A percentile compares a stretch with the other conserved stretches of the same genome.
phyloP scores from a whole-genome alignment of 2,329 filamentous ascomycete species.

The Acrocalymma vagum region DNA sequence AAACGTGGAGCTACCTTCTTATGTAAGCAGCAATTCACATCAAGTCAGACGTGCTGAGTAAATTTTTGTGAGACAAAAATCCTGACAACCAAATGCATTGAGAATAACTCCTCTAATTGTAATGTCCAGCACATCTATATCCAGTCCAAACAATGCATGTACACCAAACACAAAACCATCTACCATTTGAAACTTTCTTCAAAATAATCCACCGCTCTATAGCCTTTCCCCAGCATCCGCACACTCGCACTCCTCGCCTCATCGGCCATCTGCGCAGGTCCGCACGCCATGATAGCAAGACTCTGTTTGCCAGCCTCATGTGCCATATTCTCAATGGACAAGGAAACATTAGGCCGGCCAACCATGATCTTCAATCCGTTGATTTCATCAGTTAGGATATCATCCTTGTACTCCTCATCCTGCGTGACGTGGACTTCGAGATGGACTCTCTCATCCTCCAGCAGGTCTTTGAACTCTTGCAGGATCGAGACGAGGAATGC shows the following conservation, averaged over 20 bases:
- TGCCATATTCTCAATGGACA: conserved; percentile 43
- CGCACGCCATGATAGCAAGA: conserved; percentile 55
- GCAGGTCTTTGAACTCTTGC: conserved; percentile 25
- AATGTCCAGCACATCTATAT: too few species aligned
- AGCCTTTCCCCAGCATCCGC: conserved; percentile 35
- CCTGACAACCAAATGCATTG: too few species aligned
- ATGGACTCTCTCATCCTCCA: conserved; percentile 34
- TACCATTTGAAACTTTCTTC: conserved; percentile 60
- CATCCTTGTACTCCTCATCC: conserved; percentile 31
- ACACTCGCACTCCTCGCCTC: conserved; percentile 53
- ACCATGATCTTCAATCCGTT: conserved; percentile 35
- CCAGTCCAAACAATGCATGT: too few species aligned
- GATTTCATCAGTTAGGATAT: conserved; percentile 20
- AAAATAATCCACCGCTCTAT: conserved; percentile 51
- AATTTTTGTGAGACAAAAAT: too few species aligned
- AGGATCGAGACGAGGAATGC: conserved; percentile 35
- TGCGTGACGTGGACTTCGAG: conserved; percentile 38
- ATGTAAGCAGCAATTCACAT: too few species aligned
- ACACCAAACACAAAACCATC: too few species aligned
- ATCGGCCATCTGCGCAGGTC: conserved; percentile 56
- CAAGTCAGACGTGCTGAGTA: too few species aligned
- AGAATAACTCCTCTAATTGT: too few species aligned
- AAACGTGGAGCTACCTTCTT: too few species aligned
- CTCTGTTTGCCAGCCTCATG: conserved; percentile 32
- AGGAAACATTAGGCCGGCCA: conserved; percentile 50